Evolutionary conservation across 306 rosid genomes (phyloP).

Genomic region (Vigna nakashimae): DNA sequence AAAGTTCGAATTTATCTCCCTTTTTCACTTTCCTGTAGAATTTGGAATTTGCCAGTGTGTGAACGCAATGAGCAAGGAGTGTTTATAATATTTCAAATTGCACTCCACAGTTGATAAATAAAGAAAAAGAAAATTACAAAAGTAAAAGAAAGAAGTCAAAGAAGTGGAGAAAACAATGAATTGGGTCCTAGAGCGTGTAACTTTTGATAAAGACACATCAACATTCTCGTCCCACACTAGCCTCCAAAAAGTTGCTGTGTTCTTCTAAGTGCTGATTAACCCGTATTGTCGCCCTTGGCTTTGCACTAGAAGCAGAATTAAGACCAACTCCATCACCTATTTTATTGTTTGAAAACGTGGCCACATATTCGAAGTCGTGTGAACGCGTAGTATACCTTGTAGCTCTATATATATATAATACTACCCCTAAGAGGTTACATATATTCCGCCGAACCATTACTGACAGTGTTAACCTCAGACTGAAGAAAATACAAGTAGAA

Average conservation of each 20-base stretch:
- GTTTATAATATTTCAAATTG: not conserved
- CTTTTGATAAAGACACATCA: slow-evolving; percentile 10
- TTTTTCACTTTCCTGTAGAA: not conserved
- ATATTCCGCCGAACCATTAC: not conserved
- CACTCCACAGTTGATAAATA: not conserved
- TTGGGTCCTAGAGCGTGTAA: slow-evolving; percentile 30
- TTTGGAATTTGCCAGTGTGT: not conserved
- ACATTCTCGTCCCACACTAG: slow-evolving; percentile 17
- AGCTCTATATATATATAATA: not conserved
- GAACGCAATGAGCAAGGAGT: not conserved
- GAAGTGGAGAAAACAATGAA: slow-evolving; percentile 40
- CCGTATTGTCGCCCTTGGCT: slow-evolving; percentile 6
- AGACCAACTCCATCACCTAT: slow-evolving; percentile 31
- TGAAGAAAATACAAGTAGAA: not conserved
- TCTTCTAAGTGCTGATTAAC: slow-evolving; percentile 37
- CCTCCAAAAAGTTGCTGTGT: slow-evolving; percentile 28
- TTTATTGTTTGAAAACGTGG: slow-evolving; percentile 29
- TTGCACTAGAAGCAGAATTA: not conserved
- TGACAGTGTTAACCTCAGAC: not conserved
- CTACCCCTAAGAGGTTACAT: not conserved
- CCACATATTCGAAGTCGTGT: not conserved
- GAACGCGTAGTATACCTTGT: slow-evolving; percentile 4
- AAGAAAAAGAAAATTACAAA: not conserved
- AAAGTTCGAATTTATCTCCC: not conserved
- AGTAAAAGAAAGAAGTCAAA: slow-evolving; percentile 26